phyloP scores from a whole-genome alignment of 1,139 yeast genomes.

The Saccharomyces pastorianus region DNA sequence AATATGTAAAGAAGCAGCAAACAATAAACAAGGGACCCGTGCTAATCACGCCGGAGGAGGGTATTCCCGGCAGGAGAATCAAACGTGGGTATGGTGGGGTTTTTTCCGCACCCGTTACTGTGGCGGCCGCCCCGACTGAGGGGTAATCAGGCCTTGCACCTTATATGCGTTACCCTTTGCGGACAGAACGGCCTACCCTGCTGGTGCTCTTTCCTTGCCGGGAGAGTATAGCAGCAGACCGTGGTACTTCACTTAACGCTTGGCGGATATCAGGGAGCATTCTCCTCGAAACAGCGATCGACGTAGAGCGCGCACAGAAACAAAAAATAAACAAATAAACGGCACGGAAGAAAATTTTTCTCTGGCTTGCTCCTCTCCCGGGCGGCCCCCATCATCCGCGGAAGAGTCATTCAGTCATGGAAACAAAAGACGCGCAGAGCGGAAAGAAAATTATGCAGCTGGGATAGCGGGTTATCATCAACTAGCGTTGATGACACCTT shows the following conservation, averaged over 20 bases:
- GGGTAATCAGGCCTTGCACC: background rate
- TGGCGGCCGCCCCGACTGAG: background rate
- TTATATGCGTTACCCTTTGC: background rate
- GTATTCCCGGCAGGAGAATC: background rate
- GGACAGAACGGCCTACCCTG: background rate
- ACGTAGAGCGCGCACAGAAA: background rate
- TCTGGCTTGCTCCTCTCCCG: too few species aligned
- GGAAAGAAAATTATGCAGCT: background rate
- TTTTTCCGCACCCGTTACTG: background rate
- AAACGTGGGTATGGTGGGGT: background rate
- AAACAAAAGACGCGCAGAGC: background rate
- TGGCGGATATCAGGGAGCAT: background rate
- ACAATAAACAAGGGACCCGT: background rate
- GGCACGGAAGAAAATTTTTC: background rate
- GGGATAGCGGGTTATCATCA: background rate
- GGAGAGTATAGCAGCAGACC: background rate
- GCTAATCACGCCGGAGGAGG: background rate
- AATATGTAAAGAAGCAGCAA: background rate
- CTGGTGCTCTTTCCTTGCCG: background rate
- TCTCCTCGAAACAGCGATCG: background rate
- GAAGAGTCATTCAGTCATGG: background rate
- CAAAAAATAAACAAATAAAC: background rate
- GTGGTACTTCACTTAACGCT: too few species aligned
- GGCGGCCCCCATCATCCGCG: background rate
- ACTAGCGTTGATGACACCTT: background rate